Evolutionary conservation across 257 asterid genomes (phyloP), one percentile per base, ranked within the genome.

Genomic region (Gentiana macrophylla): DNA sequence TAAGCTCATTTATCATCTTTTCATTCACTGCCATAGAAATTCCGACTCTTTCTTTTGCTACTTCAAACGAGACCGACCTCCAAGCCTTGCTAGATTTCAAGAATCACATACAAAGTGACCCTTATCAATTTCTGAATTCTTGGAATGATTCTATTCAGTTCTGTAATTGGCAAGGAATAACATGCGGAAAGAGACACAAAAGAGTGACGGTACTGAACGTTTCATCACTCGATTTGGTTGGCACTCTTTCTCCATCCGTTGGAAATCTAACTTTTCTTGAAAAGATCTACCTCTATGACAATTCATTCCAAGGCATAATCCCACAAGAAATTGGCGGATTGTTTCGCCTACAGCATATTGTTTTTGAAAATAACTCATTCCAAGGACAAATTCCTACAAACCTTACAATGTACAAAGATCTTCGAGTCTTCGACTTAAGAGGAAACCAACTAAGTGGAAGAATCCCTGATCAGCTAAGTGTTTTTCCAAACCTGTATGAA

Each of bases 401-500:
- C 60, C 33, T 37, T 47, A 37, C 59, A 37, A 1, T 12, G 15
- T 55, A 36, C 60, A n/a, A n/a, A 13, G 36, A 55, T 3, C 36
- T 55, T 11, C 12, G 33, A 49, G 24, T 55, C 10, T 33, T 37
- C n/a, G 57, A 56, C 33, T 56, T 56, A n/a, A 12, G 62, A 5
- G 62, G 68, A n/a, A 24, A 24, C 24, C 24, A 24, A 24, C 24
- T 24, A 0, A 24, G 24, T 24, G 24, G 24, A 24, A 24, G 24
- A 24, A 24, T 24, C 24, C 24, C 24, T 24, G 24, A 24, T 24
- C 24, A 24, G 24, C 24, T 24, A 55, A 64, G 55, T 55, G 35
- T 24, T 46, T 12, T 63, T 5, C 37, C 62, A 38, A 55, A 63
- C 50, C 67, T 63, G 3, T 32, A 24, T 37, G 62, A 37, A 3